These are phyloP conservation scores for Exophiala spinifera DNA, from an alignment of 2,329 filamentous ascomycete genomes.

Conservation along the genomic window DNA sequence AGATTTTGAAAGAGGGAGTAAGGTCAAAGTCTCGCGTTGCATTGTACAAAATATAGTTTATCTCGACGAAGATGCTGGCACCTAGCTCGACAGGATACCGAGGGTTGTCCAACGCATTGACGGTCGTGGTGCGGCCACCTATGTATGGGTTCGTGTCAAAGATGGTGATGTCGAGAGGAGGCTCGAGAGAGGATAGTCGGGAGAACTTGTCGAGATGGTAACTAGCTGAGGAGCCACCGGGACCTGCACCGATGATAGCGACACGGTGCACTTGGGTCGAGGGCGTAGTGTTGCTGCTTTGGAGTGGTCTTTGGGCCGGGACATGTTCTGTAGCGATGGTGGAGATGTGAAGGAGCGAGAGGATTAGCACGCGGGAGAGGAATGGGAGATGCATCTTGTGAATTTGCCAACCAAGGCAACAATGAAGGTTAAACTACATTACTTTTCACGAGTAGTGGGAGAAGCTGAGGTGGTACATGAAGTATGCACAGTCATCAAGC, in stretches of 20 bases:
- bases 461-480: neutral
- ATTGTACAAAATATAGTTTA: constrained; percentile 77
- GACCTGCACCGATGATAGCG: constrained; percentile 65
- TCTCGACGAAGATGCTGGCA: constrained; percentile 83
- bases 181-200: constrained; percentile 48
- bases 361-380: neutral
- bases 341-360: neutral
- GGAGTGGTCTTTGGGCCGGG: constrained; percentile 7
- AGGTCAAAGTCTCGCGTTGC: constrained; percentile 72
- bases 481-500: no score
- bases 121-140: constrained; percentile 83
- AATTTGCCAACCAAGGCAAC: constrained; percentile 3
- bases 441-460: neutral
- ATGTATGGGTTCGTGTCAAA: constrained; percentile 77
- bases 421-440: neutral
- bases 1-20: constrained; percentile 46
- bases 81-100: constrained; percentile 75
- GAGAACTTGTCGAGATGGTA: constrained; percentile 77
- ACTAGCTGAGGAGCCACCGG: constrained; percentile 81
- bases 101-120: constrained; percentile 69
- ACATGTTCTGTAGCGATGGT: constrained; percentile 2
- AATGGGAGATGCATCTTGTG: constrained; percentile 3
- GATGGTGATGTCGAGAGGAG: constrained; percentile 74
- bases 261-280: constrained; percentile 17
- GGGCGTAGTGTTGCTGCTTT: neutral